Evolutionary conservation across 179 eudicot genomes (phyloP), one percentile per base, ranked within the genome.

Genomic region (Silene noctiflora): DNA sequence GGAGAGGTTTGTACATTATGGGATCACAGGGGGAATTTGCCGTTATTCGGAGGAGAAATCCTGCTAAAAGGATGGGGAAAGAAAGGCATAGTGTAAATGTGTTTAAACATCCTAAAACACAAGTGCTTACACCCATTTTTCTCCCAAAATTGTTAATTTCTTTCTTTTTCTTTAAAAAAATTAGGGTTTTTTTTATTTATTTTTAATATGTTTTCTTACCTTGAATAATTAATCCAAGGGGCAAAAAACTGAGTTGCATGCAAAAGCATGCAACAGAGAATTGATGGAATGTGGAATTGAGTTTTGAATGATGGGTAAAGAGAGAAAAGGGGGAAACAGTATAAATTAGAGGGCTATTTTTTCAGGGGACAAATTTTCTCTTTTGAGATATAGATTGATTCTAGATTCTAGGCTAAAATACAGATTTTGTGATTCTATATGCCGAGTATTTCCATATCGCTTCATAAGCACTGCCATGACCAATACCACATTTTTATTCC

Each of bases 11-110:
- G 80, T 81, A 84, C 81, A 81, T 62, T 65, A 84, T 51, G 11
- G 86, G 84, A 64, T 84, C 84, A 62, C 86, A 84, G 1, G 86
- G 86, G 12, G 86, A 84, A 68, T 73, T 62, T 0, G 86, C 81
- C 0, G 76, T 12, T 1, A 72, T 3, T 46, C 73, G 73, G 6
- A 81, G 9, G 35, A 84, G 20, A 65, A 69, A 76, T 46, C 86
- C 86, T 14, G 75, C 78, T 61, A 84, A 51, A 25, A 84, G 61
- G 29, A 84, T 55, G 11, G 86, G 86, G 1, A 84, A 65, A 35
- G 86, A 79, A 68, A 84, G 66, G 65, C 75, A 72, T 9, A 84
- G 77, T 46, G 76, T 79, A 24, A 81, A 27, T 31, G 71, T 29
- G 71, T 84, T 84, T 16, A 84, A 69, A 74, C 75, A 84, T 69